phyloP scores from a whole-genome alignment of 768 basidiomycete genomes.

The Agrocybe praecox region DNA sequence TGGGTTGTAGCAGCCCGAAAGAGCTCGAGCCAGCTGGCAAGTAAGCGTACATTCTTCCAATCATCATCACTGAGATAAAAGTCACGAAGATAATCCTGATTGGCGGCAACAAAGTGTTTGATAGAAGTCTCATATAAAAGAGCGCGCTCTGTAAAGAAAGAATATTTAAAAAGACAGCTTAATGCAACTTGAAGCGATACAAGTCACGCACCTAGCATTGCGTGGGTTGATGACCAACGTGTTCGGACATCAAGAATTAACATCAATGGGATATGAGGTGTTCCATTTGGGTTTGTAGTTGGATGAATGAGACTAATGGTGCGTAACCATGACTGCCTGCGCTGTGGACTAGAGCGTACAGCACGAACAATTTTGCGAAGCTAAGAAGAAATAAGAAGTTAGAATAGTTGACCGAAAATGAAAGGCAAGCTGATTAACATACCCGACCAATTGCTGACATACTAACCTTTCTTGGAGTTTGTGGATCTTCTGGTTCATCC shows the following conservation, averaged over 20 bases:
- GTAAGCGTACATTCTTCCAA: conserved; percentile 25
- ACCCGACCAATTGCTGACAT: conserved; percentile 1
- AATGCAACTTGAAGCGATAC: background rate
- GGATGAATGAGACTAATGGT: conserved; percentile 2
- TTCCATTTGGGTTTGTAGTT: background rate
- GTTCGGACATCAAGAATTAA: conserved; percentile 34
- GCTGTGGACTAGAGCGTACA: conserved; percentile 22
- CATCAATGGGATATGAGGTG: conserved; percentile 11
- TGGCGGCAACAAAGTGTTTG: background rate
- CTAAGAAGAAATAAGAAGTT: conserved; percentile 8
- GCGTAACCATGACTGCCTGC: conserved; percentile 12
- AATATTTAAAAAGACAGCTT: background rate
- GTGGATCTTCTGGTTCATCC: background rate
- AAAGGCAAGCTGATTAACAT: background rate
- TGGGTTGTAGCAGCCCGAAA: conserved; percentile 32
- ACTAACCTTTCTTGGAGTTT: background rate
- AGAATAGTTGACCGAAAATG: background rate
- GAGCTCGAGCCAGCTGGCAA: conserved; percentile 25
- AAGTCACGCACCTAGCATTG: conserved; percentile 29
- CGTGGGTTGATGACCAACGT: conserved; percentile 33
- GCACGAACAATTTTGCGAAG: conserved; percentile 23
- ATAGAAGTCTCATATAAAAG: conserved; percentile 13
- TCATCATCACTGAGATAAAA: conserved; percentile 18
- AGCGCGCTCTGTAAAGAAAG: conserved; percentile 25
- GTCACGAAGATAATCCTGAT: conserved; percentile 16